A percentile compares a stretch with the other conserved stretches of the same genome.
These are phyloP conservation scores for Huntiella omanensis DNA, from an alignment of 2,329 filamentous ascomycete species.

Conservation along the genomic window DNA sequence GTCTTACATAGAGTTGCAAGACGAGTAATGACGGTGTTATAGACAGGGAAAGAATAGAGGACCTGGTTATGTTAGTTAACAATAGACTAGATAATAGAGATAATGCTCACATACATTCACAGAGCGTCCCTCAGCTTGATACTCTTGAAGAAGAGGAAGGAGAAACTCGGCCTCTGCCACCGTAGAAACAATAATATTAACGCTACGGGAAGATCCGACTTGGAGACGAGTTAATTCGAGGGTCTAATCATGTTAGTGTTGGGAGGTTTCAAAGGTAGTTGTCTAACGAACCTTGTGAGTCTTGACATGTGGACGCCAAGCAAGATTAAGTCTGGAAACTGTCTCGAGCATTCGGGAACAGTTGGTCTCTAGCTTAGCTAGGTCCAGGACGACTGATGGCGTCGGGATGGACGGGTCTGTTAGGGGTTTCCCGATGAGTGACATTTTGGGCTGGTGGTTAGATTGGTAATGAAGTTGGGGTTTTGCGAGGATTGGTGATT, in stretches of 20 bases:
- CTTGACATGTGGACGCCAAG: constrained; percentile 63
- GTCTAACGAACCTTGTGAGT: constrained; percentile 50
- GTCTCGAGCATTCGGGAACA: constrained; percentile 54
- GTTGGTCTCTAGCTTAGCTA: constrained; percentile 45
- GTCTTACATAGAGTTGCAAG: constrained; percentile 35
- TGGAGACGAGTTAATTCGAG: constrained; percentile 47
- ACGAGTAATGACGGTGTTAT: constrained; percentile 39
- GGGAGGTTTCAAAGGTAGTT: not conserved
- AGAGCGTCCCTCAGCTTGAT: constrained; percentile 30
- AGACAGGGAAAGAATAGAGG: constrained; percentile 54
- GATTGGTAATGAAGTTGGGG: constrained; percentile 18
- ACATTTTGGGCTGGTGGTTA: not conserved
- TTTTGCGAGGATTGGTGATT: not conserved
- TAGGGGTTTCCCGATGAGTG: constrained; percentile 36
- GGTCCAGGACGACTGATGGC: constrained; percentile 50
- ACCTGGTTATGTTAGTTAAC: constrained; percentile 23
- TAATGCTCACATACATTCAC: constrained; percentile 33
- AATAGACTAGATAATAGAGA: not conserved
- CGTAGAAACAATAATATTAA: constrained; percentile 54
- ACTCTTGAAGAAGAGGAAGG: constrained; percentile 38
- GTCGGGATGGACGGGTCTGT: constrained; percentile 28
- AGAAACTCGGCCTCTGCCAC: constrained; percentile 55
- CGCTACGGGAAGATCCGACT: constrained; percentile 36
- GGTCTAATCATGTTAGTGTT: constrained; percentile 27
- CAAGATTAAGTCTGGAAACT: constrained; percentile 36